phyloP scores from a whole-genome alignment of 2,329 filamentous ascomycete genomes.

The Orbilia quercus region DNA sequence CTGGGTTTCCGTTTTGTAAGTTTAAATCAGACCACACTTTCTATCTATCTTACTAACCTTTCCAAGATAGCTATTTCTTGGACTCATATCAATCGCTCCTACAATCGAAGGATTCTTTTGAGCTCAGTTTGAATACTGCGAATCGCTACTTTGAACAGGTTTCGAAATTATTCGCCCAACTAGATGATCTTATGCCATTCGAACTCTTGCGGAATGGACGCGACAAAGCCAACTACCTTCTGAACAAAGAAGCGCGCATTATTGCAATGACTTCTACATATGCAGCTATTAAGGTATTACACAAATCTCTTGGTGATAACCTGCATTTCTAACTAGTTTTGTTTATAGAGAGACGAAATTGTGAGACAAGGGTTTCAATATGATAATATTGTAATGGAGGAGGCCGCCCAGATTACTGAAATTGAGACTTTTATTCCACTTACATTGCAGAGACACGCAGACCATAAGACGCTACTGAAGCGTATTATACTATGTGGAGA shows the following conservation, averaged over 20 bases:
- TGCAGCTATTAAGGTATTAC: slow-evolving; percentile 79
- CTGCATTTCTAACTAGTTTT: slow-evolving; percentile 6
- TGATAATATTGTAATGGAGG: slow-evolving; percentile 98
- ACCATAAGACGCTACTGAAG: slow-evolving; percentile 80
- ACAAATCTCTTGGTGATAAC: not conserved
- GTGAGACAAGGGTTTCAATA: slow-evolving; percentile 93
- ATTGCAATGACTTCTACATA: slow-evolving; percentile 99
- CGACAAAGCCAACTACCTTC: slow-evolving; percentile 94
- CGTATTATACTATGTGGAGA: slow-evolving; percentile 93
- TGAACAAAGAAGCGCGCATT: slow-evolving; percentile 95
- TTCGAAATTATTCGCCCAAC: slow-evolving; percentile 86
- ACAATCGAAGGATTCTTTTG: slow-evolving; percentile 72
- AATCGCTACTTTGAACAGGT: slow-evolving; percentile 90
- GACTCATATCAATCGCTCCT: slow-evolving; percentile 89
- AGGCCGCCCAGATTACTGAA: slow-evolving; percentile 97
- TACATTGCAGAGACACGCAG: slow-evolving; percentile 81
- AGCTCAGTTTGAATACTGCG: slow-evolving; percentile 78
- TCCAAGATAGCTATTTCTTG: slow-evolving; percentile 78
- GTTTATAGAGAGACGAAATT: slow-evolving; percentile 79
- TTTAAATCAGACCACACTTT: not conserved
- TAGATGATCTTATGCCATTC: slow-evolving; percentile 93
- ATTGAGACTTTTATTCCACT: slow-evolving; percentile 96
- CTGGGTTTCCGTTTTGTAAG: slow-evolving; percentile 47
- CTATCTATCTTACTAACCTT: slow-evolving; percentile 8
- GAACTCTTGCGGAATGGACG: slow-evolving; percentile 88